Conservation (phyloP, 768 basidiomycete species). For the Suillus alpinus region DNA sequence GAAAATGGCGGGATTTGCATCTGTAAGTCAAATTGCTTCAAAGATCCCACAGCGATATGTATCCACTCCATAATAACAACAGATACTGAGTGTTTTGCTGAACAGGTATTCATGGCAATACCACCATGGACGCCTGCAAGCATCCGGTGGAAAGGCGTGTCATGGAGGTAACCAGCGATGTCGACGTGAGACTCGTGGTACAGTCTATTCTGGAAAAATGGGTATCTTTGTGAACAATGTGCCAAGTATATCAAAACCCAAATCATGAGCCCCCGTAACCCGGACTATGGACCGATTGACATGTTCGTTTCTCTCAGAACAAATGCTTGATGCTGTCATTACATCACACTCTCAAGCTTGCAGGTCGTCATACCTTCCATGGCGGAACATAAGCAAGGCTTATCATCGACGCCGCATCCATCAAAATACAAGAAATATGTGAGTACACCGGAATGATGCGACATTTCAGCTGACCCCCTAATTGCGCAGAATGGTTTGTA, state of each 20-base stretch:
- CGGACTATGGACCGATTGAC: constrained; percentile 47
- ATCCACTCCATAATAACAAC: background rate
- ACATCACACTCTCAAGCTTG: background rate
- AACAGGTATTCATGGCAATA: constrained; percentile 66
- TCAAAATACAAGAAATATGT: constrained; percentile 53
- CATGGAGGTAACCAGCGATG: constrained; percentile 31
- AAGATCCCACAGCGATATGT: background rate
- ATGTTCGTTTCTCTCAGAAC: constrained; percentile 61
- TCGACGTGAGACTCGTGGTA: constrained; percentile 48
- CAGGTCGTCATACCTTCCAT: constrained; percentile 56
- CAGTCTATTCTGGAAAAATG: constrained; percentile 51
- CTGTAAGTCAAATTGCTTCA: background rate
- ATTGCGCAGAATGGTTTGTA: constrained; percentile 48
- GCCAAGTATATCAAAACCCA: constrained; percentile 13
- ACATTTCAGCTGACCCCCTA: constrained; percentile 27
- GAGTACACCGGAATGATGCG: constrained; percentile 20
- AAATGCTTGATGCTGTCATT: constrained; percentile 52
- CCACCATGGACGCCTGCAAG: constrained; percentile 55
- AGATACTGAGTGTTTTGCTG: constrained; percentile 53
- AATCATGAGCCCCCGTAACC: constrained; percentile 50
- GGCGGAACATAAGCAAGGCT: constrained; percentile 56
- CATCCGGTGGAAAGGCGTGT: constrained; percentile 27
- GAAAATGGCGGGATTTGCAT: background rate
- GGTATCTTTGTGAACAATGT: constrained; percentile 77
- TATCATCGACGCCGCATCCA: constrained; percentile 72